Evolutionary conservation across 2,329 filamentous ascomycete genomes (phyloP).

Genomic region (Fusarium phyllophilum): DNA sequence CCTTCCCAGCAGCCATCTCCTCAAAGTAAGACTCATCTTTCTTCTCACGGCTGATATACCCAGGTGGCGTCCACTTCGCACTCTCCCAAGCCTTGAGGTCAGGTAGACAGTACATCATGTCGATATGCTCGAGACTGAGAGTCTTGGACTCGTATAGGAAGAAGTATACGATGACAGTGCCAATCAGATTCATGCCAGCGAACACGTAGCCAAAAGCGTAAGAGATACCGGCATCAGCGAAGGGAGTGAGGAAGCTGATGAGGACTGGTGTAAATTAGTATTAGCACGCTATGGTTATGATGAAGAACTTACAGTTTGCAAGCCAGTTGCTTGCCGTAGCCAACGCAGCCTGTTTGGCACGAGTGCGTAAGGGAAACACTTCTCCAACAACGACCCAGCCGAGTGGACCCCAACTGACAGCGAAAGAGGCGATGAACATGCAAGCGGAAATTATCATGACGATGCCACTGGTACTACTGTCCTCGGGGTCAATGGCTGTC

Average conservation of each 20-base stretch:
- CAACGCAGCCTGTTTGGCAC: conserved; percentile 65
- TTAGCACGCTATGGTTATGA: conserved; percentile 14
- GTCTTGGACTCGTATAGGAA: conserved; percentile 74
- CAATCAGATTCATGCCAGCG: conserved; percentile 68
- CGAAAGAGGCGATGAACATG: conserved; percentile 79
- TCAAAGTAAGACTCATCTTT: conserved; percentile 46
- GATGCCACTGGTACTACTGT: conserved; percentile 63
- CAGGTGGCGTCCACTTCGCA: conserved; percentile 60
- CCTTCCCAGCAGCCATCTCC: conserved; percentile 32
- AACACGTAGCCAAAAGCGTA: conserved; percentile 75
- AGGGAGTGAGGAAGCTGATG: conserved; percentile 74
- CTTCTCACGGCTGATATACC: conserved; percentile 53
- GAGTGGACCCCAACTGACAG: conserved; percentile 75
- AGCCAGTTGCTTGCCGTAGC: conserved; percentile 66
- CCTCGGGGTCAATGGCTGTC: conserved; percentile 54
- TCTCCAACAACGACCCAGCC: conserved; percentile 76
- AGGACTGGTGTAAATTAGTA: conserved; percentile 56
- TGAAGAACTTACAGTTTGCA: conserved; percentile 62
- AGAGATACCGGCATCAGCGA: conserved; percentile 69
- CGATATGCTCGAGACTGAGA: conserved; percentile 74
- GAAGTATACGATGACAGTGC: conserved; percentile 71
- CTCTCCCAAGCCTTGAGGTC: conserved; percentile 69
- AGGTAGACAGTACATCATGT: conserved; percentile 73
- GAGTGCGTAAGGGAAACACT: conserved; percentile 68
- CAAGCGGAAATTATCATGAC: conserved; percentile 78